phyloP scores from a whole-genome alignment of 108 stramenopile species.

The Cyclotella atomus region DNA sequence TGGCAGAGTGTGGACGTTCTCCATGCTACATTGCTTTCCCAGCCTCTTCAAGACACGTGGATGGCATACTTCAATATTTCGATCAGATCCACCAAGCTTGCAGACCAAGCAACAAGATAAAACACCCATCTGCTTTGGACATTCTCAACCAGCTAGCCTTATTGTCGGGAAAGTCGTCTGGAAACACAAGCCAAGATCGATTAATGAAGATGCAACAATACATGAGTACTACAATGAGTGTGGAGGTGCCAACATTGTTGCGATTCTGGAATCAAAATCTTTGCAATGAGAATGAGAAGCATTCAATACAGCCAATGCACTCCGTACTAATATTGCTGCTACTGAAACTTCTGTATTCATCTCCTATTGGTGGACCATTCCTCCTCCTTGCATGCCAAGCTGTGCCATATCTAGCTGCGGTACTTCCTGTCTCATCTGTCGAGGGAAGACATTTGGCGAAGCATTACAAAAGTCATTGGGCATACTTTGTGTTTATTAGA shows the following conservation, averaged over 20 bases:
- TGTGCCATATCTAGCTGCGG: constrained; percentile 34
- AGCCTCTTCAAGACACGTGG: neutral
- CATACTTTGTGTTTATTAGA: constrained; percentile 58
- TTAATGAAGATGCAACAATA: constrained; percentile 17
- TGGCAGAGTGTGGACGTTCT: constrained; percentile 42
- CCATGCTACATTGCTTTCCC: constrained; percentile 49
- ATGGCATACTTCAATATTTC: constrained; percentile 18
- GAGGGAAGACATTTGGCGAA: constrained; percentile 36
- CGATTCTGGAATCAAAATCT: constrained; percentile 41
- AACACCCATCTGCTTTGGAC: constrained; percentile 24
- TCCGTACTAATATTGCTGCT: constrained; percentile 53
- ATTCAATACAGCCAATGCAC: neutral
- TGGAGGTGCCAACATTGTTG: constrained; percentile 32
- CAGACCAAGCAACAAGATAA: neutral
- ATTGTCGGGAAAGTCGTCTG: constrained; percentile 14
- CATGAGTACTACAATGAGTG: constrained; percentile 2
- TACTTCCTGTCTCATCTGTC: constrained; percentile 27
- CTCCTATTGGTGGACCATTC: constrained; percentile 36
- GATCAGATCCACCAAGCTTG: neutral
- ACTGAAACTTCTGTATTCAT: constrained; percentile 56
- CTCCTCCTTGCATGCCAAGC: constrained; percentile 44
- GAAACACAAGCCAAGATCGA: neutral
- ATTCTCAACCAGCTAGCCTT: constrained; percentile 36
- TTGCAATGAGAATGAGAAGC: neutral
- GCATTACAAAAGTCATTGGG: constrained; percentile 58